Evolutionary conservation across 768 basidiomycete genomes (phyloP), one percentile per base, ranked within the genome.

Genomic region (Rhodocollybia butyracea): DNA sequence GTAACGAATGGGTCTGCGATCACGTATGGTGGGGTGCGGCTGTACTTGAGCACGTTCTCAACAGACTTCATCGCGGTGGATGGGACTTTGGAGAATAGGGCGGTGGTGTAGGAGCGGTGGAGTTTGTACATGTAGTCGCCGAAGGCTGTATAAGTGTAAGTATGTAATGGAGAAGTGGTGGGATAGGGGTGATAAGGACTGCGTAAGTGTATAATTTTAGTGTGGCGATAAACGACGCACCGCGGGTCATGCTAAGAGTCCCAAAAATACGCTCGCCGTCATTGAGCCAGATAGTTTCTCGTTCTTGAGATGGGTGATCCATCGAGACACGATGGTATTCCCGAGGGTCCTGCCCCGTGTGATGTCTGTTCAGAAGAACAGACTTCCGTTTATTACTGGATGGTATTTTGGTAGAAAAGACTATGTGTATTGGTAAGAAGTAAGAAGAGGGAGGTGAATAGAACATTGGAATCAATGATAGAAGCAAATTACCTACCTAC

Each of bases 71-170:
- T 38, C 5, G 48, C 48, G 11, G 48, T 38, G 19, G 48, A 50
- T 2, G 48, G 48, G 22, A 50, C 31, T 24, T 50, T 31, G 48
- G 48, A 50, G 17, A 38, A 50, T 15, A 50, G 48, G 10, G 34
- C 31, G 34, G 48, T 21, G 34, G 48, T 50, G 34, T 36, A 50
- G 48, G 48, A 38, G 7, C 31, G 31, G 11, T 31, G 48, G 27
- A 50, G 38, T 36, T 50, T 50, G 32, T 31, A 50, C 48, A 50
- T 50, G 21, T 22, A 50, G 32, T 50, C 34, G 19, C 48, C 48
- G 10, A 50, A 50, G 34, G 48, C 48, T 50, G 31, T n/a, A 8
- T n/a, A 34, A 46, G n/a, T 34, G 31, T 11, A 1, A 19, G 30
- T n/a, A 10, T 17, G 29, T 19, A 19, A 34, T 31, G 3, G 21